Conservation (phyloP, 495 filamentous ascomycete species). For the Emericellopsis terricola region DNA sequence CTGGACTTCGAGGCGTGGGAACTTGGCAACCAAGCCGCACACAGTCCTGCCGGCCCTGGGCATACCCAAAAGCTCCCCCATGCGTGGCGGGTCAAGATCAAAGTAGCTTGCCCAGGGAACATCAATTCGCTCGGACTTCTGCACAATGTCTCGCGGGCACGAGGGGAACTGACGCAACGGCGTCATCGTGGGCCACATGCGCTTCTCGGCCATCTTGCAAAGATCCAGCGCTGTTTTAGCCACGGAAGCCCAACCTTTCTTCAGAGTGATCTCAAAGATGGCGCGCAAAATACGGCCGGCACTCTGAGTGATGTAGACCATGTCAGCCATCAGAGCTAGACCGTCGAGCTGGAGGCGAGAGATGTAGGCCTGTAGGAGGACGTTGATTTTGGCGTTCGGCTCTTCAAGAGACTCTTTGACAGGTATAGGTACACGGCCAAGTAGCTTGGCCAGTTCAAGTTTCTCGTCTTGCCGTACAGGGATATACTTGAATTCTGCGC, state of each 20-base stretch:
- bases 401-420: conserved; percentile 97
- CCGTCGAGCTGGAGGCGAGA: conserved; percentile 88
- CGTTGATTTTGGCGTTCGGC: conserved; percentile 95
- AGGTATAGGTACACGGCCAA: conserved; percentile 79
- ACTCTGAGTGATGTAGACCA: conserved; percentile 97
- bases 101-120: conserved; percentile 90
- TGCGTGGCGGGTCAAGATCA: conserved; percentile 89
- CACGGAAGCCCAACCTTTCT: conserved; percentile 91
- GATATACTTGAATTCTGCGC: conserved; percentile 98
- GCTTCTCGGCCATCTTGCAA: conserved; percentile 98
- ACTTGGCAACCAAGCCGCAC: conserved; percentile 74
- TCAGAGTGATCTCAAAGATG: conserved; percentile 89
- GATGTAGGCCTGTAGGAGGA: conserved; percentile 94
- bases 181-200: conserved; percentile 99
- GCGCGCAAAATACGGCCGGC: conserved; percentile 90
- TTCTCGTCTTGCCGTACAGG: conserved; percentile 96
- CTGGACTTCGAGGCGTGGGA: conserved; percentile 79
- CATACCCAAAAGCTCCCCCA: conserved; percentile 86
- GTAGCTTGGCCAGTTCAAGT: conserved; percentile 80
- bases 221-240: conserved; percentile 84
- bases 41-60: conserved; percentile 78
- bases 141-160: conserved; percentile 69
- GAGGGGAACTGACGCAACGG: conserved; percentile 78
- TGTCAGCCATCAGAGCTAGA: conserved; percentile 89
- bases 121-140: conserved; percentile 86